These are phyloP conservation scores for Penicillium bialowiezense DNA, from an alignment of 495 filamentous ascomycete species.

Conservation along the genomic window DNA sequence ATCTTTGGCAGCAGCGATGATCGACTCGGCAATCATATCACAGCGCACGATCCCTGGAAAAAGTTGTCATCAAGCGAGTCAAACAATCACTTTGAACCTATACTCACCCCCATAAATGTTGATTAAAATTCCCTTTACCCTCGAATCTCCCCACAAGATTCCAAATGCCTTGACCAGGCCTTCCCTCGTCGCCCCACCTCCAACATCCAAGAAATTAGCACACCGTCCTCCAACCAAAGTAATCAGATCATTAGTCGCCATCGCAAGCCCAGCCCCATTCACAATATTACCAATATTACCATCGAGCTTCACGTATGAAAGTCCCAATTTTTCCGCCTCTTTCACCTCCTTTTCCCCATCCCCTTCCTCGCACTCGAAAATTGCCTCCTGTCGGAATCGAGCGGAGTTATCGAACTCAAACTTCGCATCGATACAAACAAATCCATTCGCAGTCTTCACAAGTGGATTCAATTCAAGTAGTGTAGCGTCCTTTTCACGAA, in stretches of 20 bases:
- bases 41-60: constrained; percentile 38
- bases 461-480: constrained; percentile 35
- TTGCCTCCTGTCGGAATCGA: constrained; percentile 19
- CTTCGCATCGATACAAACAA: constrained; percentile 31
- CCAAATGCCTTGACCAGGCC: constrained; percentile 28
- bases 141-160: constrained; percentile 21
- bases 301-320: constrained; percentile 30
- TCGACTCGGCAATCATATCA: constrained; percentile 36
- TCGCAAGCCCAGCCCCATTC: constrained; percentile 34
- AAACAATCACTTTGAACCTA: too few species aligned
- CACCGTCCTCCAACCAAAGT: constrained; percentile 23
- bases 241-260: constrained; percentile 37
- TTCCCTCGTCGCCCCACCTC: constrained; percentile 26
- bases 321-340: constrained; percentile 21
- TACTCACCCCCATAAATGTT: constrained; percentile 36
- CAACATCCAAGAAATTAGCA: constrained; percentile 35
- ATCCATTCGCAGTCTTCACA: constrained; percentile 24
- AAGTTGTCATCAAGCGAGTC: too few species aligned
- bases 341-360: constrained; percentile 19
- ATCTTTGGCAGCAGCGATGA: constrained; percentile 21
- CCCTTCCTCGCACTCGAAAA: constrained; percentile 24
- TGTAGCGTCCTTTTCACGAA: constrained; percentile 33
- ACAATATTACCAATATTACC: constrained; percentile 35
- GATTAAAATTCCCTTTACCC: constrained; percentile 24
- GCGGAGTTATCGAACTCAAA: constrained; percentile 30